These are phyloP conservation scores for Coelastrella sp. DNA, from an alignment of 139 green algal genomes.

Conservation along the genomic window DNA sequence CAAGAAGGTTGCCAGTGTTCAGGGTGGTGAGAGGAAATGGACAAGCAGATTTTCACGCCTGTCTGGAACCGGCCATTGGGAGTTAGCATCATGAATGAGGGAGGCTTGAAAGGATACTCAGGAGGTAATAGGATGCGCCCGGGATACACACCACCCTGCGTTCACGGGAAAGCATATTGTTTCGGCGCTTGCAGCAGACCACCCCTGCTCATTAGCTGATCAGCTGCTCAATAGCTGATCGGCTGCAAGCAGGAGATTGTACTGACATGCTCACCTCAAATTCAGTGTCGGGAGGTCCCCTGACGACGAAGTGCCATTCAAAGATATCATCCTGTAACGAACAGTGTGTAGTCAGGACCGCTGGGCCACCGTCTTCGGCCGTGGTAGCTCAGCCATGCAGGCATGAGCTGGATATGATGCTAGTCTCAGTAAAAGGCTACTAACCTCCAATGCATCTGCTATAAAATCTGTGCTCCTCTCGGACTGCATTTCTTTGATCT, in stretches of 20 bases:
- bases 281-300: conserved; percentile 88
- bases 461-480: conserved; percentile 78
- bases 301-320: conserved; percentile 98
- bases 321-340: conserved; percentile 94
- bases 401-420: no score
- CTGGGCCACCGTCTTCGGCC: background rate
- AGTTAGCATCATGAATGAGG: conserved; percentile 94
- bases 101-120: conserved; percentile 99
- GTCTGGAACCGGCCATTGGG: conserved; percentile 95
- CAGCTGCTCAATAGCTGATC: no score
- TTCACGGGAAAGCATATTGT: background rate
- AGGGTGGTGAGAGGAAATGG: conserved; percentile 96
- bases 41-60: conserved; percentile 92
- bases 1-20: conserved; percentile 99
- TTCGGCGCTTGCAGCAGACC: background rate
- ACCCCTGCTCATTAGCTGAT: no score
- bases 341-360: background rate
- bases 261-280: conserved; percentile 82
- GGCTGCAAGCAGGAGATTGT: background rate
- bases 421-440: background rate
- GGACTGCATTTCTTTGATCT: conserved; percentile 87
- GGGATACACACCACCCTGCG: conserved; percentile 96
- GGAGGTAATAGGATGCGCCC: conserved; percentile 96
- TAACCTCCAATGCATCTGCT: conserved; percentile 85
- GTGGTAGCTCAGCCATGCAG: background rate